Evolutionary conservation across 495 filamentous ascomycete genomes (phyloP).

Genomic region (Trichocladium uniseriatum): DNA sequence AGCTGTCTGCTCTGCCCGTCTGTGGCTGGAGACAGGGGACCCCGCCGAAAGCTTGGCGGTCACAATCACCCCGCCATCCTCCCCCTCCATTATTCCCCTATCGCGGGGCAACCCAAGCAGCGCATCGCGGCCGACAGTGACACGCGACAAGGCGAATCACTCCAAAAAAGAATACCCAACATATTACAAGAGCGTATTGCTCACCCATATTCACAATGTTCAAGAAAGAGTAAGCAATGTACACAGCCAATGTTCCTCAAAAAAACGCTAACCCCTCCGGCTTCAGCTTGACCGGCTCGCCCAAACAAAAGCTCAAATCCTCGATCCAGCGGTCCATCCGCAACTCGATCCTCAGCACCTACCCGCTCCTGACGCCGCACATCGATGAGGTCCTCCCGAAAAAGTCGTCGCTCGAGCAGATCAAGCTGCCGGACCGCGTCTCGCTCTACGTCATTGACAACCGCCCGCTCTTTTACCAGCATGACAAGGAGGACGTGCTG

Average conservation of each 20-base stretch:
- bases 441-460: conserved; percentile 74
- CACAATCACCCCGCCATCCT: conserved; percentile 1
- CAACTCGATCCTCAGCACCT: conserved; percentile 68
- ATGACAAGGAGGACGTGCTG: conserved; percentile 61
- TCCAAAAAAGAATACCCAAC: not conserved
- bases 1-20: not conserved
- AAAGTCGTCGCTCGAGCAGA: conserved; percentile 80
- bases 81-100: conserved; percentile 15
- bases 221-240: conserved; percentile 67
- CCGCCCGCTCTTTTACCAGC: conserved; percentile 82
- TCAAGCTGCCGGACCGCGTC: conserved; percentile 87
- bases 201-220: conserved; percentile 54
- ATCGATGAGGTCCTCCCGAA: conserved; percentile 96
- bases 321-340: conserved; percentile 83
- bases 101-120: conserved; percentile 17
- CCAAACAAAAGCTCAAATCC: conserved; percentile 95
- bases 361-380: conserved; percentile 74
- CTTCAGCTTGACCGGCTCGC: conserved; percentile 58
- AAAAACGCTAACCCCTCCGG: conserved; percentile 2
- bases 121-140: not conserved
- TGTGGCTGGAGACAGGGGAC: not conserved
- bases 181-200: conserved; percentile 1
- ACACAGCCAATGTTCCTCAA: not conserved
- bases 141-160: no score
- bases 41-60: conserved; percentile 13